Evolutionary conservation across 805 yeast genomes (phyloP), one percentile per base, ranked within the genome.

Genomic region (Yarrowia alimentaria): DNA sequence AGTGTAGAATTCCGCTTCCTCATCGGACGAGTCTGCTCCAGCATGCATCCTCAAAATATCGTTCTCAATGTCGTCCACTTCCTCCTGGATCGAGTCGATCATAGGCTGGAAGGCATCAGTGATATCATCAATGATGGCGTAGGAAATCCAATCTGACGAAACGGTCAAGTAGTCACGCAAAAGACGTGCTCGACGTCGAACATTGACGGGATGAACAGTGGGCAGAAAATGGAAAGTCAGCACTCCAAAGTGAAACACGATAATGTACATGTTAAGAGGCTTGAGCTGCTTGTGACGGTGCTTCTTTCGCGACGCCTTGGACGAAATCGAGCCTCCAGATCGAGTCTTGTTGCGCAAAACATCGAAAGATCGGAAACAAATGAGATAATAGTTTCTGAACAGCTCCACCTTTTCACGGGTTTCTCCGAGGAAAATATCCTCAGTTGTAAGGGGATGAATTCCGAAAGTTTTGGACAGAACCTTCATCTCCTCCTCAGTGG

Each of bases 31-130:
- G 35, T 70, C 73, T 26, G 72, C 75, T 1, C 83, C 81, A 16
- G 89, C 82, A 64, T 91, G 94, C 91, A 93, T 83, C 52, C 76
- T 75, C 59, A 93, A 70, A 48, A 93, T 91, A 3, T 90, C 85
- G 61, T 91, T 96, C 61, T 93, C 99, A 55, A 93, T 93, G n/a
- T 80, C 76, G 63, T 89, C 88, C 17, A 93, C 98, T 60, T 93
- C 99, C 54, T 82, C 88, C 63, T 93, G 98, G 48, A 93, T 90
- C 38, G 91, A 79, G 53, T 87, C 94, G 56, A 93, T 90, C 83
- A 93, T 80, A 2, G 99, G 99, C 0, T 95, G 98, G 72, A 87
- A 93, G 0, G 95, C 95, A 72, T 93, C 99, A 0, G 97, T 91
- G 56, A 93, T 87, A 64, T 93, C 98, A 70, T 93, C 99, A 59